Base-by-base conservation (phyloP, 805 yeast species). In the Wickerhamomyces tratensis region DNA sequence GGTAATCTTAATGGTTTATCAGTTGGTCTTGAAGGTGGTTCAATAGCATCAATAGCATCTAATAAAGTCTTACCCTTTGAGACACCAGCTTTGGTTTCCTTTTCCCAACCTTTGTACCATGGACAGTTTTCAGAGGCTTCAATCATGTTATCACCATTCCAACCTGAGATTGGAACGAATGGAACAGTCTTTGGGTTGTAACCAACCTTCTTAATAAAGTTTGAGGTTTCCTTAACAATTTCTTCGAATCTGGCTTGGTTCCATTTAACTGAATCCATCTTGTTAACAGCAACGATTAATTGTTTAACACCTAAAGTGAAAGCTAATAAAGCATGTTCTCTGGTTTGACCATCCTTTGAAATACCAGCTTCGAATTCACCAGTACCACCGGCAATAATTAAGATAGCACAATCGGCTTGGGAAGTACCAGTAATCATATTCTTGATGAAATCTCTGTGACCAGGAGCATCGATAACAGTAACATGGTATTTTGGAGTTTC, bases 351-450 rank as follows among this genome's bases (percentile, higher is more conserved):
- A 63, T 84, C 91, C 83, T 83, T 84, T 67, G 93, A 85, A 78
- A 84, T 85, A 84, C 91, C 93, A 67, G 93, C 93, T 78, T 84
- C 93, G 80, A 84, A 84, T 76, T 85, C 93, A 85, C 93, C 93
- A 67, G 76, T 77, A 78, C 93, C 93, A 74, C 88, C 88, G 64
- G 91, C 91, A 67, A 85, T 85, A 68, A 84, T 85, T 69, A 84
- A 82, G 62, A 84, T 81, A 68, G 94, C 94, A 72, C 93, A 84
- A 71, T 84, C 94, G 70, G 93, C 93, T 76, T 84, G 94, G 65
- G 94, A 84, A 63, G 94, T 85, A 83, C 94, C 94, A 65, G 94
- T 84, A 71, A 84, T 85, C 94, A 84, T 84, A 77, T 84, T 84
- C 84, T 84, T 84, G 80, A 84, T 85, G 88, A 84, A 84, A 80